Evolutionary conservation across 441 rosid species (phyloP).

Genomic region (Eutrema salsugineum): DNA sequence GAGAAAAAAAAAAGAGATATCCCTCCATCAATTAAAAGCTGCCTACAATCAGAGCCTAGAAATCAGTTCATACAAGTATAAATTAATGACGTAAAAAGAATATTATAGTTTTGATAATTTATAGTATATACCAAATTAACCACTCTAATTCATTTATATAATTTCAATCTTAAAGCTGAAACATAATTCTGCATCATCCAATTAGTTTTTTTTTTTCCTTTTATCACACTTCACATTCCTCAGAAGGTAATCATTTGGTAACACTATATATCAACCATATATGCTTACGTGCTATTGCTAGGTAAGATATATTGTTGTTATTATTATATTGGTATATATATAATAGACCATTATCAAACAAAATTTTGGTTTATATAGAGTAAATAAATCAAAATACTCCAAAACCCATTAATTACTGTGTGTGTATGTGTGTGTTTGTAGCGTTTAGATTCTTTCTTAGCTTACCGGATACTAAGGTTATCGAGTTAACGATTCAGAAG

Average conservation of each 20-base stretch:
- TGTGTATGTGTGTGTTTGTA: background rate
- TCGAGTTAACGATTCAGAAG: background rate
- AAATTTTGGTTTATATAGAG: background rate
- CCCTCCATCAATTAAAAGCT: too few relatives aligned
- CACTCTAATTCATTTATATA: background rate
- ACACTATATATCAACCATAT: background rate
- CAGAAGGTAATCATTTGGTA: background rate
- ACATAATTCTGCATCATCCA: background rate
- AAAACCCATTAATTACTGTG: background rate
- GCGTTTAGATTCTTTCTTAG: background rate
- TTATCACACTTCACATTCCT: background rate
- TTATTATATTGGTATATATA: background rate
- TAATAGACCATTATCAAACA: background rate
- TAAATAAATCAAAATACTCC: too few relatives aligned
- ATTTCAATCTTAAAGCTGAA: background rate
- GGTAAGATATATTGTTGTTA: background rate
- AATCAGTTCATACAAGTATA: too few relatives aligned
- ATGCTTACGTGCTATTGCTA: background rate
- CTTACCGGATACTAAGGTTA: background rate
- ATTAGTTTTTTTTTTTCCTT: background rate
- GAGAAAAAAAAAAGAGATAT: too few relatives aligned
- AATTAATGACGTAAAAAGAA: too few relatives aligned
- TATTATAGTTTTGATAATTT: too few relatives aligned
- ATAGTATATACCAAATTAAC: background rate
- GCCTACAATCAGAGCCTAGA: too few relatives aligned